Evolutionary conservation across 2,329 filamentous ascomycete genomes (phyloP).

Genomic region (Orbilia brochopaga): DNA sequence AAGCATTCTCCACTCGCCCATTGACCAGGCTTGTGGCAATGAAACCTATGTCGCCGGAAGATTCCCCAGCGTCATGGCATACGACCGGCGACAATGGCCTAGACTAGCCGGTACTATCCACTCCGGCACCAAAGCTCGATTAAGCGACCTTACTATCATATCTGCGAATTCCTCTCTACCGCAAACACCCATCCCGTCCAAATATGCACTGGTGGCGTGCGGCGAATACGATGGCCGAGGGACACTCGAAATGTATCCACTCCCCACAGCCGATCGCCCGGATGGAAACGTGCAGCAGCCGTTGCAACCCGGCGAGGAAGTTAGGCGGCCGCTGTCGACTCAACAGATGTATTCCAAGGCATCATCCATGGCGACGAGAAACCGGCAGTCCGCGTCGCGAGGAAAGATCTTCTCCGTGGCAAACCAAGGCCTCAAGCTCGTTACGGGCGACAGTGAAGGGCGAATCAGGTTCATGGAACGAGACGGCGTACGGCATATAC

Average conservation of each 20-base stretch:
- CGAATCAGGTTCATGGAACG: constrained; percentile 89
- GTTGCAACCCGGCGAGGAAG: background rate
- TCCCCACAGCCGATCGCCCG: constrained; percentile 58
- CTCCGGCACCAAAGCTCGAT: constrained; percentile 72
- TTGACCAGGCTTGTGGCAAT: constrained; percentile 67
- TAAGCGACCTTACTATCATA: constrained; percentile 74
- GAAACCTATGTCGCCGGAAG: constrained; percentile 79
- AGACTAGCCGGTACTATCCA: constrained; percentile 77
- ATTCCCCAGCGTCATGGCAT: constrained; percentile 86
- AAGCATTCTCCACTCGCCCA: constrained; percentile 79
- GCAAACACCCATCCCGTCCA: constrained; percentile 63
- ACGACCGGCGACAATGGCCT: constrained; percentile 85
- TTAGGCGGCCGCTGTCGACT: constrained; percentile 58
- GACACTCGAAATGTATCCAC: constrained; percentile 82
- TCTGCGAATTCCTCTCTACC: constrained; percentile 71
- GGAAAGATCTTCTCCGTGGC: constrained; percentile 82
- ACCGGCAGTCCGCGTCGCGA: constrained; percentile 79
- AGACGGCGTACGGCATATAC: constrained; percentile 66
- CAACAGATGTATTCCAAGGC: constrained; percentile 59
- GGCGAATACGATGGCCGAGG: constrained; percentile 93
- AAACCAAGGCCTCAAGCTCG: constrained; percentile 80
- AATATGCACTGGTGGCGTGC: constrained; percentile 76
- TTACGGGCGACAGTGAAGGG: constrained; percentile 82
- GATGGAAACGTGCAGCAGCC: background rate
- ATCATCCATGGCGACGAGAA: constrained; percentile 61